These are phyloP conservation scores for Lactarius quietus DNA, from an alignment of 768 basidiomycete species.

Conservation along the genomic window DNA sequence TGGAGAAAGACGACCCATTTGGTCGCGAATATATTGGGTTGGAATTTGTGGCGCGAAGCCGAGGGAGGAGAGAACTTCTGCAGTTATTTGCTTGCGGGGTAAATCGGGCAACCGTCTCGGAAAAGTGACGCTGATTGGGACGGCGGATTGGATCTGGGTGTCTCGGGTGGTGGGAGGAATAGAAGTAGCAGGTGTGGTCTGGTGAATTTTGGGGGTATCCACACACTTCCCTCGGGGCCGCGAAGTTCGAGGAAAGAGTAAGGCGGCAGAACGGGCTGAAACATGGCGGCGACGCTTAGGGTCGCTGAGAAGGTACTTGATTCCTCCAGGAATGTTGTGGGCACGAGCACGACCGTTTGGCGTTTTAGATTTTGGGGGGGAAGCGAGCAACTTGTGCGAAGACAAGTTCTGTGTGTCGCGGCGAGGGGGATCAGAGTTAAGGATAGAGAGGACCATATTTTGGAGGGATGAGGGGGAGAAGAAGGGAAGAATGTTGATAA, in stretches of 20 bases:
- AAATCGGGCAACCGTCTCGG: constrained; percentile 11
- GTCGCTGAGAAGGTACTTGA: constrained; percentile 18
- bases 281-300: constrained; percentile 17
- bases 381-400: background rate
- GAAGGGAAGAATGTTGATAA: background rate
- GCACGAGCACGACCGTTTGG: constrained; percentile 11
- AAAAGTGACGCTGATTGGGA: constrained; percentile 9
- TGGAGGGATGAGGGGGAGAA: background rate
- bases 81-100: constrained; percentile 7
- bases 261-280: background rate
- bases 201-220: background rate
- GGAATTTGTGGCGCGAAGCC: constrained; percentile 11
- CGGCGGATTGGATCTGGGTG: background rate
- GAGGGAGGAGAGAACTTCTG: constrained; percentile 17
- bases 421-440: constrained; percentile 11
- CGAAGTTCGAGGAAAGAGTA: background rate
- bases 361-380: background rate
- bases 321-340: constrained; percentile 19
- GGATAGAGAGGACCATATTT: constrained; percentile 20
- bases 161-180: background rate
- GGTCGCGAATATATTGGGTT: constrained; percentile 17
- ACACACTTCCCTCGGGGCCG: background rate
- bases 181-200: background rate
- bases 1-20: constrained; percentile 8
- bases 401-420: background rate